Conservation (phyloP, 2,329 filamentous ascomycete genomes). For the Fusarium setosum region DNA sequence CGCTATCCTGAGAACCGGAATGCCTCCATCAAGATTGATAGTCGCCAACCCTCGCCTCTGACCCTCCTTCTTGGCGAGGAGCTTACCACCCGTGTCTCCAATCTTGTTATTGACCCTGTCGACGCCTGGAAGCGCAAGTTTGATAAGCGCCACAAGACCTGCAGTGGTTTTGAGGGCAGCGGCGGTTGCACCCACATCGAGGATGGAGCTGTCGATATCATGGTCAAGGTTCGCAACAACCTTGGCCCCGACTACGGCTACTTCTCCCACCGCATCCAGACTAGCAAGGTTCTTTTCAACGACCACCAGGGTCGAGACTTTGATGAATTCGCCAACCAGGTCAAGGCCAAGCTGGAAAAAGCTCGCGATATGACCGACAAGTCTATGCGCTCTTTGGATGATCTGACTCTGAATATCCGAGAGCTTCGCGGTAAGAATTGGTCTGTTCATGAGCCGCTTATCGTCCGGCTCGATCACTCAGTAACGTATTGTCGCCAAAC, state of each 20-base stretch:
- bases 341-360: constrained; percentile 51
- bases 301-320: constrained; percentile 56
- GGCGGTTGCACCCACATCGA: constrained; percentile 54
- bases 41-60: constrained; percentile 60
- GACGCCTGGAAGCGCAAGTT: constrained; percentile 55
- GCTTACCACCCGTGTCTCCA: constrained; percentile 58
- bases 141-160: constrained; percentile 52
- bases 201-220: constrained; percentile 58
- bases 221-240: constrained; percentile 60
- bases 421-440: constrained; percentile 60
- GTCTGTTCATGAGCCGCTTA: constrained; percentile 58
- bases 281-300: constrained; percentile 58
- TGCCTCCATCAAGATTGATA: constrained; percentile 55
- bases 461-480: constrained; percentile 56
- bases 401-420: constrained; percentile 60
- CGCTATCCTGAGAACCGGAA: constrained; percentile 52
- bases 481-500: constrained; percentile 57
- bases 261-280: constrained; percentile 55
- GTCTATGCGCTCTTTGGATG: constrained; percentile 54
- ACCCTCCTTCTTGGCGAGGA: constrained; percentile 59
- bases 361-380: constrained; percentile 56
- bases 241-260: constrained; percentile 60
- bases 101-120: constrained; percentile 55
- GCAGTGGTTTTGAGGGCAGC: constrained; percentile 50
- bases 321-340: constrained; percentile 54